Percentiles rank a stretch among this genome's conserved stretches.
Evolutionary conservation across 331 rosid species (phyloP).

Genomic region (Prunus yedoensis): DNA sequence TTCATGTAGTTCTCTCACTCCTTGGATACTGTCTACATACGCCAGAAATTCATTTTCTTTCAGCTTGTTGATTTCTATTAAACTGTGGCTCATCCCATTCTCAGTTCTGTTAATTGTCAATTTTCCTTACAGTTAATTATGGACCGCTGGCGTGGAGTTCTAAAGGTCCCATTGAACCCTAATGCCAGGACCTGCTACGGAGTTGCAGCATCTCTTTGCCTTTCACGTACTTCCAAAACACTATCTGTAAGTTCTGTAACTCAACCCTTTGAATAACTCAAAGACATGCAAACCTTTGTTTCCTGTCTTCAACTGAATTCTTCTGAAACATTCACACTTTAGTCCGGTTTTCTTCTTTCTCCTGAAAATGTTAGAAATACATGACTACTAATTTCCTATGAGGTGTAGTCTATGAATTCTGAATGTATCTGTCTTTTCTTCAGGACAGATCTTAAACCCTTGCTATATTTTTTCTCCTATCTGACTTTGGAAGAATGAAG

Average conservation of each 20-base stretch:
- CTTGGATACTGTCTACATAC: no score
- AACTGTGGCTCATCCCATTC: background rate
- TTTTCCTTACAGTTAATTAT: conserved; percentile 23
- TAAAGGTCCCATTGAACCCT: conserved; percentile 63
- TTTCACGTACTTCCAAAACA: conserved; percentile 51
- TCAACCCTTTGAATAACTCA: background rate
- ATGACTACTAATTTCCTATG: background rate
- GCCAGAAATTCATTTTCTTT: no score
- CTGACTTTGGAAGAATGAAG: background rate
- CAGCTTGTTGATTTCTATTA: no score
- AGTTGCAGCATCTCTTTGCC: conserved; percentile 81
- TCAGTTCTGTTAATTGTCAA: background rate
- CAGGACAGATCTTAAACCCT: background rate
- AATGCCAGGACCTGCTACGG: conserved; percentile 39
- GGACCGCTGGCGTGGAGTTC: conserved; percentile 84
- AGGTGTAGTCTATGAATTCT: background rate
- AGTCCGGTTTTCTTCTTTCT: background rate
- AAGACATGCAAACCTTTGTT: background rate
- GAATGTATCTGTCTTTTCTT: background rate
- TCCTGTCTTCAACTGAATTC: background rate
- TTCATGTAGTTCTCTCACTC: background rate
- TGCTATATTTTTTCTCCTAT: background rate
- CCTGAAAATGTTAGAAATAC: background rate
- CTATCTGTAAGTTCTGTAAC: conserved; percentile 46
- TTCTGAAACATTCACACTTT: background rate